A percentile compares a stretch with the other conserved stretches of the same genome.
phyloP scores from a whole-genome alignment of 805 yeast genomes.

The Kodamaea jinghongensis region DNA sequence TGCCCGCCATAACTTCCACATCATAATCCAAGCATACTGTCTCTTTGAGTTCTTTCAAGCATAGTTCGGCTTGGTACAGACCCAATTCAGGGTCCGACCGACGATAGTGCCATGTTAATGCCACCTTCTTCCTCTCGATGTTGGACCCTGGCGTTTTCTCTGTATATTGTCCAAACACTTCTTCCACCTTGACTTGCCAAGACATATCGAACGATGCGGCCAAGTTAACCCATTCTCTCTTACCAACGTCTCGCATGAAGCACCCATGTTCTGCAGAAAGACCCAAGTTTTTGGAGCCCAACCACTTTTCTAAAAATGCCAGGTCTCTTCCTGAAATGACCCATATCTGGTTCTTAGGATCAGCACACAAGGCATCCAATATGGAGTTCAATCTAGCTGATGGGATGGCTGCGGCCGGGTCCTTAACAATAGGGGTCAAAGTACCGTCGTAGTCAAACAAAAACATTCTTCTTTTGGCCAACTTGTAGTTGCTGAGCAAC shows the following conservation, averaged over 20 bases:
- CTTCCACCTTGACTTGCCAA: slow-evolving; percentile 85
- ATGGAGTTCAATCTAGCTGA: slow-evolving; percentile 64
- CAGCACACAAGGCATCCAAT: slow-evolving; percentile 59
- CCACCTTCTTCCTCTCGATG: slow-evolving; percentile 86
- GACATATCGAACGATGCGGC: slow-evolving; percentile 84
- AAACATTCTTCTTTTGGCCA: slow-evolving; percentile 69
- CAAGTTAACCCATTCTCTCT: slow-evolving; percentile 74
- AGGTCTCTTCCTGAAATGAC: slow-evolving; percentile 95
- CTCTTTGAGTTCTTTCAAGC: slow-evolving; percentile 60
- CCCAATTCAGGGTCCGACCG: slow-evolving; percentile 94
- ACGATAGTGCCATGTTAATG: slow-evolving; percentile 97
- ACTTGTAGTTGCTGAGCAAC: slow-evolving; percentile 55
- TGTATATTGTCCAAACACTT: slow-evolving; percentile 70
- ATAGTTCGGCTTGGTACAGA: slow-evolving; percentile 73
- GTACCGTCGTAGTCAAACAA: slow-evolving; percentile 98
- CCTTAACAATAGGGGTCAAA: slow-evolving; percentile 90
- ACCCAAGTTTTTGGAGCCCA: slow-evolving; percentile 73
- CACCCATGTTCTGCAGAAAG: slow-evolving; percentile 98
- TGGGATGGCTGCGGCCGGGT: slow-evolving; percentile 98
- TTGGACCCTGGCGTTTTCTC: slow-evolving; percentile 88
- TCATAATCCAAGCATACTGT: slow-evolving; percentile 66
- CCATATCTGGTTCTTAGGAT: slow-evolving; percentile 88
- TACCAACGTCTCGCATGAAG: slow-evolving; percentile 74
- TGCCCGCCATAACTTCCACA: slow-evolving; percentile 95
- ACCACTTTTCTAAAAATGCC: slow-evolving; percentile 81